These are phyloP conservation scores for Bocquillonia castaneifolia DNA, from an alignment of 441 rosid species.

Conservation along the genomic window DNA sequence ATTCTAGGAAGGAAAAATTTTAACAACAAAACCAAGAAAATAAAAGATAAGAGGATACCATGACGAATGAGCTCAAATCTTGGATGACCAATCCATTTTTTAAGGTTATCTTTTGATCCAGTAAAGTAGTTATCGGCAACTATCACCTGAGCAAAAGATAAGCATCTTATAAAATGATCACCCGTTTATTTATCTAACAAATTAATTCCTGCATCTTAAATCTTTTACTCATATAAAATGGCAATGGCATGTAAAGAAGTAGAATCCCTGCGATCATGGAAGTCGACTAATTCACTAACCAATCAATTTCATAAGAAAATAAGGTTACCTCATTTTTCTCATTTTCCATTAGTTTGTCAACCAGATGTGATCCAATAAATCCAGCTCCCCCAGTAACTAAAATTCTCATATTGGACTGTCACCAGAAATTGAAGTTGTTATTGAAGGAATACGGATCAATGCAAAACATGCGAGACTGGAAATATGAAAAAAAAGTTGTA, in stretches of 20 bases:
- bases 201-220: background rate
- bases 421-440: background rate
- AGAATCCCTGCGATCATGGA: background rate
- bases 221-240: background rate
- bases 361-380: slow-evolving; percentile 89
- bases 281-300: background rate
- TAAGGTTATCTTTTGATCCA: slow-evolving; percentile 87
- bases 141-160: slow-evolving; percentile 42
- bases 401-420: slow-evolving; percentile 79
- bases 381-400: slow-evolving; percentile 97
- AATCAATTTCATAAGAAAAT: background rate
- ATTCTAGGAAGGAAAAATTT: background rate
- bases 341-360: slow-evolving; percentile 86
- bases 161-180: background rate
- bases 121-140: slow-evolving; percentile 92
- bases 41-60: slow-evolving; percentile 40
- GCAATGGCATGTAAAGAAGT: background rate
- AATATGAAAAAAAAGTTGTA: background rate
- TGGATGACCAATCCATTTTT: slow-evolving; percentile 92
- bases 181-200: background rate
- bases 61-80: slow-evolving; percentile 97
- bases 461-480: background rate
- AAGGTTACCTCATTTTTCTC: slow-evolving; percentile 73
- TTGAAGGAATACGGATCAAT: background rate
- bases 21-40: background rate